Conservation (phyloP, 164 flowering plant genomes). For the Kingdonia uniflora region DNA sequence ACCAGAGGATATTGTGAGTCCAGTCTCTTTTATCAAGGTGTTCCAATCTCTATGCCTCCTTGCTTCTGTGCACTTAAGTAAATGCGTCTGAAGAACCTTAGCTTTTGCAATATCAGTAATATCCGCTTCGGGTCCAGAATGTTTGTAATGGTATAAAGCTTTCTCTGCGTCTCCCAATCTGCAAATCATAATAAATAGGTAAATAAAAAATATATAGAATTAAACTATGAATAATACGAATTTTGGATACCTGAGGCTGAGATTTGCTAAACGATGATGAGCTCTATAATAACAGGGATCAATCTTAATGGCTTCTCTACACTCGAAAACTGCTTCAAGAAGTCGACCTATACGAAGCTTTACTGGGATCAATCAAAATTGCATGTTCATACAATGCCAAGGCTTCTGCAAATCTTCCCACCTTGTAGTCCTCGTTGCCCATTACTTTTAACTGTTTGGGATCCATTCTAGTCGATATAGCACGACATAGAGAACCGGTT, state of each 20-base stretch:
- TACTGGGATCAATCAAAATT: constrained; percentile 55
- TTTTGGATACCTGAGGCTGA: constrained; percentile 26
- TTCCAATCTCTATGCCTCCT: constrained; percentile 47
- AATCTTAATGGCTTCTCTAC: constrained; percentile 78
- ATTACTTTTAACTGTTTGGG: neutral
- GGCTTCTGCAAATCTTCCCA: constrained; percentile 66
- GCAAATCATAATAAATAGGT: neutral
- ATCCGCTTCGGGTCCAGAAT: constrained; percentile 30
- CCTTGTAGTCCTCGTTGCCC: neutral
- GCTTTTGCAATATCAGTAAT: constrained; percentile 30
- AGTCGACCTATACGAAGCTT: constrained; percentile 63
- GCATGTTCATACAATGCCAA: constrained; percentile 69
- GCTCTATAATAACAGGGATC: constrained; percentile 69
- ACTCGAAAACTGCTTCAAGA: constrained; percentile 69
- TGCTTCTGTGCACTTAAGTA: constrained; percentile 42
- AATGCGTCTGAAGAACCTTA: constrained; percentile 30
- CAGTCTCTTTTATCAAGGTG: constrained; percentile 41
- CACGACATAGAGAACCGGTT: constrained; percentile 27
- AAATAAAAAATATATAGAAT: neutral
- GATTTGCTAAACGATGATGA: constrained; percentile 63
- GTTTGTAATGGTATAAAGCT: constrained; percentile 49
- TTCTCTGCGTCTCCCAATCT: constrained; percentile 80
- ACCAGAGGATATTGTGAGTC: constrained; percentile 41
- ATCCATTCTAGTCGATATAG: constrained; percentile 23
- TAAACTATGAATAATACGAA: neutral